These are phyloP conservation scores for Circinella minor DNA, from an alignment of 371 early-diverging fungal species.

Conservation along the genomic window DNA sequence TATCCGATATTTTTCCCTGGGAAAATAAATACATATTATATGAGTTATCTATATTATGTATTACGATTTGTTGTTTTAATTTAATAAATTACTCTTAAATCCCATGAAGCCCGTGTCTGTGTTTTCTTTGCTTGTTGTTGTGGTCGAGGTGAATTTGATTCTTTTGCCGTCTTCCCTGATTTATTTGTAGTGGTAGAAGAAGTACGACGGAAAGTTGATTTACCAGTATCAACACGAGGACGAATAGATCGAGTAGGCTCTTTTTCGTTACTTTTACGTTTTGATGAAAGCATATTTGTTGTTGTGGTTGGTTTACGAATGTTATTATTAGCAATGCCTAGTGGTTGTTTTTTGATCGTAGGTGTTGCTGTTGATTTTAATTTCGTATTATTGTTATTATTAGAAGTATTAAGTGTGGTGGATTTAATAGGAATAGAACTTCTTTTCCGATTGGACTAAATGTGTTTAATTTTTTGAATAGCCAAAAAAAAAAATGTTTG, in stretches of 20 bases:
- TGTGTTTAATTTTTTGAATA: background rate
- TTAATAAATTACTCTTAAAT: background rate
- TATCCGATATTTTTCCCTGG: conserved; percentile 22
- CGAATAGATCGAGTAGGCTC: background rate
- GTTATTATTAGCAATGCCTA: background rate
- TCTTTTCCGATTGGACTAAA: background rate
- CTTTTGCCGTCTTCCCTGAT: background rate
- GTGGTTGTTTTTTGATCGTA: background rate
- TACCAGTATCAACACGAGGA: conserved; percentile 2
- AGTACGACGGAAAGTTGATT: background rate
- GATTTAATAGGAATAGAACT: conserved; percentile 2
- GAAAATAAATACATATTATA: background rate
- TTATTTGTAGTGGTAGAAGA: background rate
- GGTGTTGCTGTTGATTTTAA: background rate
- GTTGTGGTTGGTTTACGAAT: background rate
- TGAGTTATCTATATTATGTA: background rate
- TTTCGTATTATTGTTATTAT: background rate
- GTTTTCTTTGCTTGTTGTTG: background rate
- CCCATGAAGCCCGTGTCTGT: background rate
- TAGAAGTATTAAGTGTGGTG: background rate
- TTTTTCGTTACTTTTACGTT: conserved; percentile 3
- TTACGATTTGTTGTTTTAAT: no score
- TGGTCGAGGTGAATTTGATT: background rate
- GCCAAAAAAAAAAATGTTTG: background rate
- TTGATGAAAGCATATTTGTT: background rate